Evolutionary conservation across 495 filamentous ascomycete genomes (phyloP).

Genomic region (Penicillium cinerascens): DNA sequence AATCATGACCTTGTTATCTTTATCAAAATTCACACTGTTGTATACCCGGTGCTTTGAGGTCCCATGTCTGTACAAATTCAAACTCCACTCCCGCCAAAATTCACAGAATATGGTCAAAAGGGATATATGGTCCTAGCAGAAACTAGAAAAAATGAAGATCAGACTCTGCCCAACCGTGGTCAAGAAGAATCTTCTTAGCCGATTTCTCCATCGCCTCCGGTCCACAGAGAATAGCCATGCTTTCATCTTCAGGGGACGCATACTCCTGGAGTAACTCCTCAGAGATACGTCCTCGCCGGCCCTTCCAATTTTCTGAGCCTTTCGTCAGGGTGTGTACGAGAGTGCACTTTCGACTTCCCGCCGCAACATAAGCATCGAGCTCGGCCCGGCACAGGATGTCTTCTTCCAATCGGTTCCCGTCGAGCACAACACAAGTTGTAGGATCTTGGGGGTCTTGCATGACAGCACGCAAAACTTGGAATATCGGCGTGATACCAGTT

Average conservation of each 20-base stretch:
- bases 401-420: conserved; percentile 75
- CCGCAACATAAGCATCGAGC: conserved; percentile 58
- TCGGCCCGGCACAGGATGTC: conserved; percentile 84
- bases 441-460: conserved; percentile 56
- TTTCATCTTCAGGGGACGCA: conserved; percentile 47
- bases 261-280: conserved; percentile 59
- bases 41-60: too few species aligned
- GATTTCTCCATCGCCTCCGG: conserved; percentile 74
- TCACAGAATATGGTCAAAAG: not conserved
- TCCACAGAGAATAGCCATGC: conserved; percentile 80
- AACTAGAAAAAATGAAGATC: conserved; percentile 79
- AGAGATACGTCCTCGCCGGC: conserved; percentile 66
- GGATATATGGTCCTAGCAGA: not conserved
- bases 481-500: conserved; percentile 88
- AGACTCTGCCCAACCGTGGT: conserved; percentile 72
- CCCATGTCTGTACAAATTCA: not conserved
- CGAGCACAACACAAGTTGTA: conserved; percentile 66
- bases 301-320: conserved; percentile 61
- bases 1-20: not conserved
- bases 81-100: not conserved
- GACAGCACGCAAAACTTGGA: conserved; percentile 78
- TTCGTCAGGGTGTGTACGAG: conserved; percentile 73
- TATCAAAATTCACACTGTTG: not conserved
- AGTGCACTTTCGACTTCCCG: conserved; percentile 53
- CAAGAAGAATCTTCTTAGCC: conserved; percentile 57